Evolutionary conservation across 164 flowering plant genomes (phyloP).

Genomic region (Nymphaea colorata): DNA sequence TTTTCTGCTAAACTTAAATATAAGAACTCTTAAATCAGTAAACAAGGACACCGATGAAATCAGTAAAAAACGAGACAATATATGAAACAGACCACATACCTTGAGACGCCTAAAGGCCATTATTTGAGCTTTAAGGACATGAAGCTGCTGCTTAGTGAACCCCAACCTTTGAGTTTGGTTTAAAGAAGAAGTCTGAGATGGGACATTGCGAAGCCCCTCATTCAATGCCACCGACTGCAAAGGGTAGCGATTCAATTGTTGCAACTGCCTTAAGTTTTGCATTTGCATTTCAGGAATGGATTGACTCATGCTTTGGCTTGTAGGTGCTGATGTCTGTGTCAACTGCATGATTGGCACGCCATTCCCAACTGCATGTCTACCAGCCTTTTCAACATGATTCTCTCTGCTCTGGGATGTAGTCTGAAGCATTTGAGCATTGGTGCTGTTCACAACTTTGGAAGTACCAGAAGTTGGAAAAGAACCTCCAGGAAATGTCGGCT

Average conservation of each 20-base stretch:
- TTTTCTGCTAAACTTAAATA: too few species aligned
- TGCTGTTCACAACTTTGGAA: slow-evolving; percentile 23
- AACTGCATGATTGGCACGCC: slow-evolving; percentile 56
- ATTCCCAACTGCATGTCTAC: slow-evolving; percentile 45
- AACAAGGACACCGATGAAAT: not conserved
- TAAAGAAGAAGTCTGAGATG: slow-evolving; percentile 23
- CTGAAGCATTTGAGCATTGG: slow-evolving; percentile 37
- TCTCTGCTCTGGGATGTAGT: slow-evolving; percentile 38
- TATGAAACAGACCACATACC: slow-evolving; percentile 24
- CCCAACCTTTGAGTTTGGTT: slow-evolving; percentile 45
- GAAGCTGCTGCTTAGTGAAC: slow-evolving; percentile 92
- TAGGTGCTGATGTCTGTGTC: slow-evolving; percentile 39
- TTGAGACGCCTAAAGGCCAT: slow-evolving; percentile 89
- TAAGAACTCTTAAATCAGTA: too few species aligned
- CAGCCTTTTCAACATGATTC: slow-evolving; percentile 22
- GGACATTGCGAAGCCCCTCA: slow-evolving; percentile 25
- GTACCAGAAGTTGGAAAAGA: slow-evolving; percentile 32
- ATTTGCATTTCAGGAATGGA: slow-evolving; percentile 35
- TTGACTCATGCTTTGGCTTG: slow-evolving; percentile 37
- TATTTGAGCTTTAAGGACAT: slow-evolving; percentile 96
- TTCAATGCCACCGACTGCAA: slow-evolving; percentile 31
- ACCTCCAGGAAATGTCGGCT: slow-evolving; percentile 38
- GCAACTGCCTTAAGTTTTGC: slow-evolving; percentile 48
- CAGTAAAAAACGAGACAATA: not conserved
- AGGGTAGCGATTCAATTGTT: slow-evolving; percentile 36